Evolutionary conservation across 768 basidiomycete species (phyloP), one percentile per base, ranked within the genome.

Genomic region (Clitopilus hobsonii): DNA sequence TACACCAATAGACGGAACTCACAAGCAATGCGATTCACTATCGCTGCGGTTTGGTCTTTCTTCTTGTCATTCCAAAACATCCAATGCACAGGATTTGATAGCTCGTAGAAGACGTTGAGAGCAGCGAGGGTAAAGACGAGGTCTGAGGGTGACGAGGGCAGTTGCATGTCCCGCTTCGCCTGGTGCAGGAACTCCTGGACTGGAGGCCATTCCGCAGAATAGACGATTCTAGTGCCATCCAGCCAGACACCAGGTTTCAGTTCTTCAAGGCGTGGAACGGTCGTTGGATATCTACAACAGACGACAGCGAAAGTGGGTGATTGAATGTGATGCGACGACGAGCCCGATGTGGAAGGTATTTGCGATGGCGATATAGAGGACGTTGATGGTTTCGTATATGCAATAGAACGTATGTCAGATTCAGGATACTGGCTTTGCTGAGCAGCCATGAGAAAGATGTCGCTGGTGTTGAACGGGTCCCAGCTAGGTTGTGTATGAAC

Each of bases 31-130:
- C 73, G 74, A 63, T 82, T 76, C 27, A 88, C 80, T 54, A 77
- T 64, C n/a, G 67, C 66, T 14, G 82, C 82, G 16, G 82, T 84
- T 22, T 65, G 66, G 54, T 63, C 66, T 63, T 78, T 79, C 61
- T 74, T 71, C 49, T 74, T 75, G 57, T 72, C 74, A 47, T 74
- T 76, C 86, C 86, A 88, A 63, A 88, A 80, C n/a, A 82, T 67
- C 79, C 81, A 82, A 61, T 86, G 84, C 5, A 76, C 80, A 13
- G 77, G 77, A 64, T 85, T 78, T 26, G 74, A 71, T 14, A 78
- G 79, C 49, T 73, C 71, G 60, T 81, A 76, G 59, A 85, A 78
- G 11, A 86, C 79, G 8, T 77, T 75, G 56, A 88, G 78, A 2
- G 85, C 86, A 3, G 79, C 81, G 52, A 88, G 79, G 24, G 78